Conservation (phyloP, 371 early-diverging fungal species). For the Lichtheimia ornata region DNA sequence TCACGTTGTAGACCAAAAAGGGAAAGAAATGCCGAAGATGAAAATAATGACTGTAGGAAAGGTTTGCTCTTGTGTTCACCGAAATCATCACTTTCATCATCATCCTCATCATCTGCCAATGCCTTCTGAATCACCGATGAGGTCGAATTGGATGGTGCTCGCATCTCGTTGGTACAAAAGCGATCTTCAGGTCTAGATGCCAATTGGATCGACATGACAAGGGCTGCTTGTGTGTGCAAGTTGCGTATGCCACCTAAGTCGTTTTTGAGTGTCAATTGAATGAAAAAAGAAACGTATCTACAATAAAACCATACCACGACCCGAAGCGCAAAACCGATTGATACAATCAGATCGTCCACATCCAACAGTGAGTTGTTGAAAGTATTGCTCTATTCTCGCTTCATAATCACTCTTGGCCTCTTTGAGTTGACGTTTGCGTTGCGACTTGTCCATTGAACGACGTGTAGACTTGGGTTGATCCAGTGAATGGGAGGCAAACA, state of each 20-base stretch:
- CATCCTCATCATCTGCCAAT: conserved; percentile 1
- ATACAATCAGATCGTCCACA: conserved; percentile 37
- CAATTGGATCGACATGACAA: conserved; percentile 49
- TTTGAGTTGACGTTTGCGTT: conserved; percentile 28
- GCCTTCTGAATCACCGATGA: neutral
- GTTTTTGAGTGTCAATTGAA: conserved; percentile 1
- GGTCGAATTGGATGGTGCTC: neutral
- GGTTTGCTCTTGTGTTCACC: conserved; percentile 21
- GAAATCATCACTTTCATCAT: conserved; percentile 1
- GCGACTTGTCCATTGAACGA: neutral
- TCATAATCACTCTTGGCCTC: conserved; percentile 42
- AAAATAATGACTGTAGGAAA: conserved; percentile 39
- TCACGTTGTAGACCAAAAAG: conserved; percentile 14
- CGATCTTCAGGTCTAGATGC: conserved; percentile 39
- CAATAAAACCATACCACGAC: conserved; percentile 27
- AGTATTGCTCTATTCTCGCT: conserved; percentile 35
- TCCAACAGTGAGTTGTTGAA: conserved; percentile 41
- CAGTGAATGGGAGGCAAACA: neutral
- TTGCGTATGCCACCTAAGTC: conserved; percentile 35
- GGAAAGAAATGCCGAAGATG: conserved; percentile 16
- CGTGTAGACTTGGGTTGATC: neutral
- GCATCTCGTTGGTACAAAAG: conserved; percentile 17
- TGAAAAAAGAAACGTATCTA: neutral
- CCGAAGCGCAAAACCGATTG: conserved; percentile 48
- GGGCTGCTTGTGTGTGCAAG: conserved; percentile 45